Base-by-base conservation (phyloP, 306 rosid genomes). In the Benincasa hispida region DNA sequence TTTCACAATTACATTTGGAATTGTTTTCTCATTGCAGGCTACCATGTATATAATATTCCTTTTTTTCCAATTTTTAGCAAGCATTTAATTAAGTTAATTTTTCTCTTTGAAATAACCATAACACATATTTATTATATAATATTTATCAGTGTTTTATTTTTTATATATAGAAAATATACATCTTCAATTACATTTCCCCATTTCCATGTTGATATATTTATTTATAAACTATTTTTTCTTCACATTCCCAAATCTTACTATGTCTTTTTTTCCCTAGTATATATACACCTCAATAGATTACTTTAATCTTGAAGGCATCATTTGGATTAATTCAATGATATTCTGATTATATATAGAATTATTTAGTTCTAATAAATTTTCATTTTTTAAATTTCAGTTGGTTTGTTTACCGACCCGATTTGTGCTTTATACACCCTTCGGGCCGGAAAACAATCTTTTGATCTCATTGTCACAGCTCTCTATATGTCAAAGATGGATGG, bases 401-500 rank as follows among this genome's bases (percentile, higher is more conserved):
- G 11, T 51, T 53, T 30, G n/a, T 51, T 53, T 21, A 11, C 32
- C 50, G 77, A 74, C 39, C 63, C 77, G 63, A 32, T 32, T 21
- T 19, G 27, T 2, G 77, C 77, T 53, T 35, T 74, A 30, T 35
- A 6, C 17, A 74, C 77, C 1, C 77, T 74, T 30, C 42, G 77
- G 12, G n/a, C 65, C 13, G 50, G 77, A 6, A 74, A 74, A 34
- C 77, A 74, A 35, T 53, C 32, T 32, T 74, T 74, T 35, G 65
- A 74, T 34, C 50, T 74, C 9, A 22, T 74, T 53, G 6, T 74
- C 18, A 74, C 77, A 0, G 80, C 54, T 58, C 74, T 62, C n/a
- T 53, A 77, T 50, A 77, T 77, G 80, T 15, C 74, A 18, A 48
- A 61, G 5, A 77, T 77, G 74, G 37, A 77, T 32, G 80, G 80